Conservation (phyloP, 352 stramenopile genomes). For the Phytophthora megakarya region DNA sequence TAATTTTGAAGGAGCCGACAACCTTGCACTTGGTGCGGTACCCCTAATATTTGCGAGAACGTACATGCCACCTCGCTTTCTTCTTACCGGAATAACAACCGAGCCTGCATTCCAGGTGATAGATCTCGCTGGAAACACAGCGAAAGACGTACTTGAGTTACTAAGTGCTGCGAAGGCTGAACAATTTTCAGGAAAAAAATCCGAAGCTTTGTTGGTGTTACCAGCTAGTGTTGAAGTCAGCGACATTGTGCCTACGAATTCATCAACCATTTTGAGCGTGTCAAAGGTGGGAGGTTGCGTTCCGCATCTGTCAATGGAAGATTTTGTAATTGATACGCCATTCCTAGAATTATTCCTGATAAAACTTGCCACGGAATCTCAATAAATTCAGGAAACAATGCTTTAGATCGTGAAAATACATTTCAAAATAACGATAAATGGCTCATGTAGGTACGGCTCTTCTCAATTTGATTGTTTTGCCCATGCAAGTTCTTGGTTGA, state of each 20-base stretch:
- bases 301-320: constrained; percentile 65
- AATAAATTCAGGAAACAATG: too few species aligned
- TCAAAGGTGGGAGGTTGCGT: constrained; percentile 48
- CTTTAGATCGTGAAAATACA: too few species aligned
- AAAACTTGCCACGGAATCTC: constrained; percentile 1
- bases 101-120: constrained; percentile 46
- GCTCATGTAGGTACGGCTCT: too few species aligned
- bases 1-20: constrained; percentile 31
- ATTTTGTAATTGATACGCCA: constrained; percentile 49
- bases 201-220: constrained; percentile 41
- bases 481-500: too few species aligned
- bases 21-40: constrained; percentile 12
- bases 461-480: too few species aligned
- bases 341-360: constrained; percentile 53
- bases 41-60: constrained; percentile 74
- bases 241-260: constrained; percentile 19
- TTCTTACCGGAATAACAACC: constrained; percentile 40
- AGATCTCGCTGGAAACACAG: constrained; percentile 50
- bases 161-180: constrained; percentile 14
- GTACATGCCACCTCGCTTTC: constrained; percentile 84
- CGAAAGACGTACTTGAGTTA: constrained; percentile 16
- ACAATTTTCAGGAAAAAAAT: neutral
- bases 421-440: too few species aligned
- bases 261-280: neutral
- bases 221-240: constrained; percentile 50